Evolutionary conservation across 805 yeast genomes (phyloP).

Genomic region (Maudiozyma saulgeensis): DNA sequence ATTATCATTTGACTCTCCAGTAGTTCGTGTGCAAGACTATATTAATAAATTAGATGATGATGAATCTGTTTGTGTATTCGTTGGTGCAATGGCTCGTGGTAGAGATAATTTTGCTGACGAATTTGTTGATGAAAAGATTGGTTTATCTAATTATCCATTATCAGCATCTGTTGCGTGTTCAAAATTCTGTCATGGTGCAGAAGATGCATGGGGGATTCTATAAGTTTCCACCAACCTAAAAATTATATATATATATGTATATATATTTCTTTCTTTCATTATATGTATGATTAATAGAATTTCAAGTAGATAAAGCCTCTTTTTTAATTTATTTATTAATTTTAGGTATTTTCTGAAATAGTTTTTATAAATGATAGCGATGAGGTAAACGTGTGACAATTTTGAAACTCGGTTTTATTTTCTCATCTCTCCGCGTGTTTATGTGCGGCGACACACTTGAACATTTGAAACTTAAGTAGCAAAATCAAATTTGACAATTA

Average conservation of each 20-base stretch:
- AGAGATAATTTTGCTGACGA: constrained; percentile 96
- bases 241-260: not conserved
- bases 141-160: constrained; percentile 88
- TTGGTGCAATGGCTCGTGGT: constrained; percentile 99
- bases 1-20: constrained; percentile 83
- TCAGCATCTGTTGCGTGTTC: constrained; percentile 98
- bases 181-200: constrained; percentile 97
- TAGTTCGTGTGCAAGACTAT: constrained; percentile 80
- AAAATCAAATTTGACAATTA: too few relatives aligned
- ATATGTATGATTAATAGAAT: not conserved
- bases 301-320: too few relatives aligned
- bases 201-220: constrained; percentile 88
- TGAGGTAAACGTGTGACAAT: too few relatives aligned
- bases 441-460: too few relatives aligned
- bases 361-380: too few relatives aligned
- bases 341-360: too few relatives aligned
- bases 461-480: too few relatives aligned
- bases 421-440: too few relatives aligned
- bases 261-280: not conserved
- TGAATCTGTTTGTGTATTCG: constrained; percentile 94
- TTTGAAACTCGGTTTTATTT: too few relatives aligned
- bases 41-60: constrained; percentile 69
- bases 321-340: too few relatives aligned
- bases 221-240: constrained; percentile 5
- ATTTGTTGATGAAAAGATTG: constrained; percentile 90